Evolutionary conservation across 352 stramenopile genomes (phyloP).

Genomic region (Pythium biforme): DNA sequence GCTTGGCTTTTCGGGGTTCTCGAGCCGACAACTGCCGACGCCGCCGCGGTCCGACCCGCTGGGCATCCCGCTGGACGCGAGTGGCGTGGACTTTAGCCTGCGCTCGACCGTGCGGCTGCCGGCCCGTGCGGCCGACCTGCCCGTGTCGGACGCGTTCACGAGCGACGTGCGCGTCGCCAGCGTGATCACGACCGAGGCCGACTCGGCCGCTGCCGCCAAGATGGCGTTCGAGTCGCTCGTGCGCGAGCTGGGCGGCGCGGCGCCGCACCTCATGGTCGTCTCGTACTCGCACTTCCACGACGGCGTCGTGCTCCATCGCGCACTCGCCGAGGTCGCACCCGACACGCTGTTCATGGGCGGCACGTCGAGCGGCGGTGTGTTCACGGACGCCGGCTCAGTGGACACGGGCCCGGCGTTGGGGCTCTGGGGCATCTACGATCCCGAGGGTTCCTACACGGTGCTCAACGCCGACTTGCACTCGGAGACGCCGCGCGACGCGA

Average conservation of each 20-base stretch:
- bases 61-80: neutral
- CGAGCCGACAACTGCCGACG: constrained; percentile 11
- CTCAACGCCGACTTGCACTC: constrained; percentile 62
- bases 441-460: constrained; percentile 77
- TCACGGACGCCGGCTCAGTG: constrained; percentile 37
- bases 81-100: constrained; percentile 13
- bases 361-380: constrained; percentile 71
- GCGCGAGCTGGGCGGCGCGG: constrained; percentile 50
- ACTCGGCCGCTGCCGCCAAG: constrained; percentile 52
- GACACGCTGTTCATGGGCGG: constrained; percentile 83
- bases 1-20: constrained; percentile 2
- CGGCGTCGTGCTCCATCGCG: constrained; percentile 52
- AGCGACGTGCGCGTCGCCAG: constrained; percentile 72
- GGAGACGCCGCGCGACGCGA: constrained; percentile 63
- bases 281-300: constrained; percentile 71
- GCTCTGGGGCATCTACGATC: constrained; percentile 82
- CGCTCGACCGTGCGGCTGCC: constrained; percentile 27
- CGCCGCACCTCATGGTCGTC: constrained; percentile 79
- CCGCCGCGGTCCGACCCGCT: constrained; percentile 9
- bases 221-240: constrained; percentile 62
- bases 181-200: constrained; percentile 56
- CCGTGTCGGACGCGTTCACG: constrained; percentile 31
- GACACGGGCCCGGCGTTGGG: constrained; percentile 46
- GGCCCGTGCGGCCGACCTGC: constrained; percentile 6
- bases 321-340: constrained; percentile 54